Percentiles rank a stretch among this genome's conserved stretches.
These are phyloP conservation scores for Epichloe coenophiala DNA, from an alignment of 2,329 filamentous ascomycete species.

Conservation along the genomic window DNA sequence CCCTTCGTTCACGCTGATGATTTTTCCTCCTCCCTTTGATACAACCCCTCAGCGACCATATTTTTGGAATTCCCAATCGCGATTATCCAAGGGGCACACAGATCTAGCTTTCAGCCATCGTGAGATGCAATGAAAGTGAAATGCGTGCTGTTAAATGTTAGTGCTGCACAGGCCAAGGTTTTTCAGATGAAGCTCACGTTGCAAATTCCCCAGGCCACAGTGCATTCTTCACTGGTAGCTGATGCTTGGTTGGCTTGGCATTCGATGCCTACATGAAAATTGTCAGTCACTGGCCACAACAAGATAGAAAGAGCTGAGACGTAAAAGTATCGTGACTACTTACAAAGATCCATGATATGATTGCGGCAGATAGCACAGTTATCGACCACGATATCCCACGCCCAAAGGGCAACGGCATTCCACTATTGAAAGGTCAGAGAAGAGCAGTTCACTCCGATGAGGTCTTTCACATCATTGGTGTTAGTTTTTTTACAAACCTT, in stretches of 20 bases:
- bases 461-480: not conserved
- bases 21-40: not conserved
- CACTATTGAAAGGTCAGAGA: slow-evolving; percentile 43
- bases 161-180: slow-evolving; percentile 7
- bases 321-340: slow-evolving; percentile 16
- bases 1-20: not conserved
- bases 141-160: slow-evolving; percentile 63
- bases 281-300: slow-evolving; percentile 6
- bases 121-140: slow-evolving; percentile 99
- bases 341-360: slow-evolving; percentile 98
- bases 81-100: slow-evolving; percentile 92
- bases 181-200: slow-evolving; percentile 52
- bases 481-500: slow-evolving; percentile 47
- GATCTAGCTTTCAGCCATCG: slow-evolving; percentile 98
- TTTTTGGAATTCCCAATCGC: slow-evolving; percentile 99
- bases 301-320: not conserved
- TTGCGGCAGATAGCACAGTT: slow-evolving; percentile 99
- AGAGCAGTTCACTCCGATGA: not conserved
- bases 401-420: slow-evolving; percentile 97
- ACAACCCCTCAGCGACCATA: slow-evolving; percentile 54
- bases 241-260: slow-evolving; percentile 98
- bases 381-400: slow-evolving; percentile 98
- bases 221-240: slow-evolving; percentile 94
- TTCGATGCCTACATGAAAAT: slow-evolving; percentile 64
- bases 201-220: slow-evolving; percentile 97